These are phyloP conservation scores for Santalum album DNA, from an alignment of 164 flowering plant species.

Conservation along the genomic window DNA sequence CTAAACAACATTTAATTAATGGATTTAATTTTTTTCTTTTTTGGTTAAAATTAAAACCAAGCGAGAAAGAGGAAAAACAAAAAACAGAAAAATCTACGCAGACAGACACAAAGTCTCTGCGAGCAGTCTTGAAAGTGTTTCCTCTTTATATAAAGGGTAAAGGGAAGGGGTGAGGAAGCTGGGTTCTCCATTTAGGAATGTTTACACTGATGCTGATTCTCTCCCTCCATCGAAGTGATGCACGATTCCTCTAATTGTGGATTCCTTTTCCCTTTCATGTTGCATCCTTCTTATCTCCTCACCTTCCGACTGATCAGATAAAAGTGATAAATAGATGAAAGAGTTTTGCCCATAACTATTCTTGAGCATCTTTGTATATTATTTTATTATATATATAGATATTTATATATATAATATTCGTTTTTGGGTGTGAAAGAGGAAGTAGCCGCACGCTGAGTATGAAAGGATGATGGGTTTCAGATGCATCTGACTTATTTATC, in stretches of 20 bases:
- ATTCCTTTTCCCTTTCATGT: no score
- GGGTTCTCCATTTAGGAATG: neutral
- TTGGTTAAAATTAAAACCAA: no score
- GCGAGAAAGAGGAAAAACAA: no score
- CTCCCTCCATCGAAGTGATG: neutral
- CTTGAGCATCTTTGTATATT: neutral
- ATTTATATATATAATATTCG: neutral
- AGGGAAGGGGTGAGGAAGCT: no score
- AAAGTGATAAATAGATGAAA: constrained; percentile 1
- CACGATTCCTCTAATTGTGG: neutral
- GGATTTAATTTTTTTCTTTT: no score
- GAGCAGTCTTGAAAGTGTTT: no score
- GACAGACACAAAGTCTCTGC: no score
- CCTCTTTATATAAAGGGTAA: no score
- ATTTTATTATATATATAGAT: neutral
- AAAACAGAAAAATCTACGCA: no score
- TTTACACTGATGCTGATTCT: neutral
- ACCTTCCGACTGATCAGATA: neutral
- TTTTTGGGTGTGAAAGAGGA: constrained; percentile 1
- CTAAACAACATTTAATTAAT: no score
- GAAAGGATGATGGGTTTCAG: neutral
- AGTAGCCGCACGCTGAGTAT: constrained; percentile 4
- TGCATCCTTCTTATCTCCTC: neutral
- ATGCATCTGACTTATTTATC: neutral
- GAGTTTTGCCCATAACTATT: neutral